phyloP scores from a whole-genome alignment of 345 rosid genomes.

The Carallia brachiata region DNA sequence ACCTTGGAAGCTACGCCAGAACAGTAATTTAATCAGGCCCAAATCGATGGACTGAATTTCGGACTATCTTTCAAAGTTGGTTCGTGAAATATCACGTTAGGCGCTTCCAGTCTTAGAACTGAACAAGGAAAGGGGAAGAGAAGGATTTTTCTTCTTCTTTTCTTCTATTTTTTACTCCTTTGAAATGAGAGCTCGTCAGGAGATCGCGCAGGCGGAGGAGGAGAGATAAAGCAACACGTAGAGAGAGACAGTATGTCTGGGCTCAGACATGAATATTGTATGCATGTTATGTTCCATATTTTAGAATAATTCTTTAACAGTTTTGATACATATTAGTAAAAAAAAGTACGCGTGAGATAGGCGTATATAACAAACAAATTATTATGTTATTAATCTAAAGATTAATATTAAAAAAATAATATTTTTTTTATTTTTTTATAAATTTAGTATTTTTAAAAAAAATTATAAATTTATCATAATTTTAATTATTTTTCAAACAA shows the following conservation, averaged over 20 bases:
- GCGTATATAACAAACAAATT: too few species aligned
- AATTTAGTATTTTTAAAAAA: too few species aligned
- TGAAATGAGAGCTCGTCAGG: constrained; percentile 4
- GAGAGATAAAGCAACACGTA: constrained; percentile 16
- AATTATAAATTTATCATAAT: too few species aligned
- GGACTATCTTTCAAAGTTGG: neutral
- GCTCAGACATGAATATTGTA: too few species aligned
- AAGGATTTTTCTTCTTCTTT: neutral
- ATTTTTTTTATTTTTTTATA: too few species aligned
- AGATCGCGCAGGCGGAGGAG: constrained; percentile 26
- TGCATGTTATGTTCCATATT: too few species aligned
- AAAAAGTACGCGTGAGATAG: too few species aligned
- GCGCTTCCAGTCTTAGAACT: neutral
- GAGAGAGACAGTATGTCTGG: constrained; percentile 12
- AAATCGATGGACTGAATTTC: neutral
- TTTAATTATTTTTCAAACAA: too few species aligned
- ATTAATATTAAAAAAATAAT: too few species aligned
- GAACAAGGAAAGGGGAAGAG: neutral
- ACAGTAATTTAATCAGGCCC: neutral
- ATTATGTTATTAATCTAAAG: too few species aligned
- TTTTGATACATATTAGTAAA: too few species aligned
- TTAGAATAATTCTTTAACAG: too few species aligned
- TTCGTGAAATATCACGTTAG: constrained; percentile 3
- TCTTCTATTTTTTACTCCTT: neutral
- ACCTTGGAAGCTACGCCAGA: neutral